A percentile compares a stretch with the other conserved stretches of the same genome.
Evolutionary conservation across 441 rosid genomes (phyloP).

Genomic region (Populus hybrid): DNA sequence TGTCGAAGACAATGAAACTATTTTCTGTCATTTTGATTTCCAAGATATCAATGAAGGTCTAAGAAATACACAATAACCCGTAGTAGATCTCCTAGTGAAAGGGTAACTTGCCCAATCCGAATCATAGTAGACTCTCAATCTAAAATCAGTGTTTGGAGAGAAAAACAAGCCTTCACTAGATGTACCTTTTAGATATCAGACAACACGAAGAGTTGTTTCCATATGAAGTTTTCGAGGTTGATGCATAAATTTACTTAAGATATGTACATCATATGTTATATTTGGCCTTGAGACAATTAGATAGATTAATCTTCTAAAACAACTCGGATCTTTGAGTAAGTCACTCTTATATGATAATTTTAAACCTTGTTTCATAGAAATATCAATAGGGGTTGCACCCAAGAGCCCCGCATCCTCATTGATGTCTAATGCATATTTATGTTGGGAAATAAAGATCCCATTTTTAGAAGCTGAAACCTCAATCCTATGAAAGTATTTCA

Average conservation of each 20-base stretch:
- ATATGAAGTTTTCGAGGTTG: background rate
- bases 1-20: no score
- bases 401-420: background rate
- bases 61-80: no score
- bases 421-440: background rate
- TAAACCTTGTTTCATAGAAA: background rate
- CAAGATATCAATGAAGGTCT: no score
- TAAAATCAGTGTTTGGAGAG: no score
- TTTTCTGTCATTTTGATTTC: no score
- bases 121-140: no score
- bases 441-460: background rate
- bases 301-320: background rate
- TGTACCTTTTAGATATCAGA: no score
- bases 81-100: no score
- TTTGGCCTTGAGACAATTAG: slow-evolving; percentile 8
- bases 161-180: no score
- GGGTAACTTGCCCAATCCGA: no score
- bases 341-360: background rate
- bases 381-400: background rate
- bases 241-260: background rate
- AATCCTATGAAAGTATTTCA: background rate
- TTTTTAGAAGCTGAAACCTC: background rate
- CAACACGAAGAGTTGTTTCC: background rate
- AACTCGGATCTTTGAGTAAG: background rate
- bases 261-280: background rate